Conservation (phyloP, 2,329 filamentous ascomycete species). For the Mycosphaerella arachidis region DNA sequence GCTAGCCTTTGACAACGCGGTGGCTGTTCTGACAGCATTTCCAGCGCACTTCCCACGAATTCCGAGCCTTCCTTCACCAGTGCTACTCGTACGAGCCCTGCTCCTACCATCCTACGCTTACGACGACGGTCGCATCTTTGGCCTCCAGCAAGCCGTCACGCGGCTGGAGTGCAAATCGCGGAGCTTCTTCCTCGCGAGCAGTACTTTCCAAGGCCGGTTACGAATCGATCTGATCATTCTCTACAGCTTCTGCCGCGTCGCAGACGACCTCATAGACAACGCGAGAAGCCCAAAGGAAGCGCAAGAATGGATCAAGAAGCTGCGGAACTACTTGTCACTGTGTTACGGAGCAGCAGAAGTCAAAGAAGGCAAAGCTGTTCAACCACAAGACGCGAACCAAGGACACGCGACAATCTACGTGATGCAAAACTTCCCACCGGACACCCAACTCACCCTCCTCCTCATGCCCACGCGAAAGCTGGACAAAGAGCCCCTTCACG, state of each 20-base stretch:
- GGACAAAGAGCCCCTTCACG: conserved; percentile 56
- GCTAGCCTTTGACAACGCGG: conserved; percentile 63
- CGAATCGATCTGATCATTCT: conserved; percentile 64
- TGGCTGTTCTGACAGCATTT: conserved; percentile 62
- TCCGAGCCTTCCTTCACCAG: conserved; percentile 47
- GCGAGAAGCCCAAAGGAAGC: conserved; percentile 52
- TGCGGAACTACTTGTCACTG: conserved; percentile 55
- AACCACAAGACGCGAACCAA: conserved; percentile 28
- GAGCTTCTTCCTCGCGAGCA: conserved; percentile 69
- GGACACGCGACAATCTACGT: conserved; percentile 38
- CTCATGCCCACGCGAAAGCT: conserved; percentile 57
- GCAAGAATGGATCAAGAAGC: conserved; percentile 54
- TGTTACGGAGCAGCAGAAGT: conserved; percentile 40
- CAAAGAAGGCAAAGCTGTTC: conserved; percentile 25
- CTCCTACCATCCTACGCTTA: conserved; percentile 48
- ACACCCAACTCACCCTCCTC: conserved; percentile 52
- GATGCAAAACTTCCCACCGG: conserved; percentile 48
- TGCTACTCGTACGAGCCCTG: conserved; percentile 51
- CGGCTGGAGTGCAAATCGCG: conserved; percentile 62
- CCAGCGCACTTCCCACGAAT: conserved; percentile 53
- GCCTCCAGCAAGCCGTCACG: conserved; percentile 55
- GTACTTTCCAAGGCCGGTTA: conserved; percentile 62
- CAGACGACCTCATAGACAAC: conserved; percentile 69
- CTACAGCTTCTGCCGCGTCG: conserved; percentile 69
- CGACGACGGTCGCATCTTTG: conserved; percentile 54